These are phyloP conservation scores for Litsea cubeba DNA, from an alignment of 164 flowering plant species.

Conservation along the genomic window DNA sequence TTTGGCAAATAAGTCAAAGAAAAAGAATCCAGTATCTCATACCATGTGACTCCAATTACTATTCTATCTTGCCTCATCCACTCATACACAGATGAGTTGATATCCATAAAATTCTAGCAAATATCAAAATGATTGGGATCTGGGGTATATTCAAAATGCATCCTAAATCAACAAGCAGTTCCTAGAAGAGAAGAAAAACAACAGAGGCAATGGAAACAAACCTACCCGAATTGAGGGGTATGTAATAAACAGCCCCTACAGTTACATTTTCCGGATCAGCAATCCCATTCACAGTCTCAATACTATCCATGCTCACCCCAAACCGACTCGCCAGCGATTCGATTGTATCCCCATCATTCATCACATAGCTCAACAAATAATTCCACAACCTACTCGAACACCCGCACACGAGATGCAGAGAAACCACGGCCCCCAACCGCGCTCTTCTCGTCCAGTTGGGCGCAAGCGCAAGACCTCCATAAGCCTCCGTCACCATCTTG, in stretches of 20 bases:
- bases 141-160: neutral
- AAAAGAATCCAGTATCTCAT: neutral
- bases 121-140: neutral
- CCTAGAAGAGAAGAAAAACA: neutral
- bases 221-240: constrained; percentile 83
- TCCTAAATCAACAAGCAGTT: neutral
- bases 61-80: no score
- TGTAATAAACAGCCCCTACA: constrained; percentile 61
- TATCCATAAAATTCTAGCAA: no score
- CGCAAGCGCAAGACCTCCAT: constrained; percentile 53
- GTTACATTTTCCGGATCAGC: constrained; percentile 62
- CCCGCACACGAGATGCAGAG: constrained; percentile 70
- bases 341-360: constrained; percentile 69
- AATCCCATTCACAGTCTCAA: constrained; percentile 75
- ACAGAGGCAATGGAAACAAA: neutral
- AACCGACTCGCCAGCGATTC: constrained; percentile 77
- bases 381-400: constrained; percentile 95
- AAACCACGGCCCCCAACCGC: constrained; percentile 61
- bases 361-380: constrained; percentile 84
- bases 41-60: neutral
- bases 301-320: constrained; percentile 93
- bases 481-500: constrained; percentile 50
- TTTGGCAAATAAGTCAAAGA: neutral
- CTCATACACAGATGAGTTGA: no score
- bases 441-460: constrained; percentile 47